Evolutionary conservation across 202 grass and related monocot species (phyloP).

Genomic region (Carex sylvatica): DNA sequence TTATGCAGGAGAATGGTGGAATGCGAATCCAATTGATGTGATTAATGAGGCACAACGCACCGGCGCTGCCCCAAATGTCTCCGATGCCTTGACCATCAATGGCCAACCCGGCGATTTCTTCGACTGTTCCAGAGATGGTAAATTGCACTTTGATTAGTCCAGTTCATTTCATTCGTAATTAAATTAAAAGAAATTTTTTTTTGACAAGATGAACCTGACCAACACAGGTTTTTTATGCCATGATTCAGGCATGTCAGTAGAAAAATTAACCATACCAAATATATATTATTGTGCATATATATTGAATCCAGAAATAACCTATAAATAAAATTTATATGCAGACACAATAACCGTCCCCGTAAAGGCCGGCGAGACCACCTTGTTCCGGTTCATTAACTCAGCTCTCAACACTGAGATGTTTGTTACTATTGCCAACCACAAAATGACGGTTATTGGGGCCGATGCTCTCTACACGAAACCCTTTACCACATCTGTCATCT

Average conservation of each 20-base stretch:
- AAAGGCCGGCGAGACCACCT: slow-evolving; percentile 60
- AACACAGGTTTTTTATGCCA: too few relatives aligned
- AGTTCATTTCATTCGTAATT: background rate
- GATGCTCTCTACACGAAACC: slow-evolving; percentile 76
- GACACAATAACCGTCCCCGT: slow-evolving; percentile 52
- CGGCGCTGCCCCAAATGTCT: slow-evolving; percentile 60
- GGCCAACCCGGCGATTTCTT: slow-evolving; percentile 74
- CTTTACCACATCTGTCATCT: slow-evolving; percentile 60
- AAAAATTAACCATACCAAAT: background rate
- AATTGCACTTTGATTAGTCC: background rate
- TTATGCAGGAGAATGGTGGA: slow-evolving; percentile 73
- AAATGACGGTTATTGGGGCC: slow-evolving; percentile 56
- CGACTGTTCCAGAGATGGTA: slow-evolving; percentile 56
- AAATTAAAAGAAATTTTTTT: background rate
- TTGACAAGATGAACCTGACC: too few relatives aligned
- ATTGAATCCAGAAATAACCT: background rate
- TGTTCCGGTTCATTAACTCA: slow-evolving; percentile 74
- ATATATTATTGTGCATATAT: background rate
- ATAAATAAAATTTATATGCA: slow-evolving; percentile 4
- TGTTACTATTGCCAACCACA: slow-evolving; percentile 59
- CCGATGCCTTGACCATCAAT: slow-evolving; percentile 81
- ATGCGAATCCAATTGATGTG: slow-evolving; percentile 66
- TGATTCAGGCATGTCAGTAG: too few relatives aligned
- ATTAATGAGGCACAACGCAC: slow-evolving; percentile 55
- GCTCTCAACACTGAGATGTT: slow-evolving; percentile 81